Conservation (phyloP, 768 basidiomycete species). For the Tulasnella sp. region DNA sequence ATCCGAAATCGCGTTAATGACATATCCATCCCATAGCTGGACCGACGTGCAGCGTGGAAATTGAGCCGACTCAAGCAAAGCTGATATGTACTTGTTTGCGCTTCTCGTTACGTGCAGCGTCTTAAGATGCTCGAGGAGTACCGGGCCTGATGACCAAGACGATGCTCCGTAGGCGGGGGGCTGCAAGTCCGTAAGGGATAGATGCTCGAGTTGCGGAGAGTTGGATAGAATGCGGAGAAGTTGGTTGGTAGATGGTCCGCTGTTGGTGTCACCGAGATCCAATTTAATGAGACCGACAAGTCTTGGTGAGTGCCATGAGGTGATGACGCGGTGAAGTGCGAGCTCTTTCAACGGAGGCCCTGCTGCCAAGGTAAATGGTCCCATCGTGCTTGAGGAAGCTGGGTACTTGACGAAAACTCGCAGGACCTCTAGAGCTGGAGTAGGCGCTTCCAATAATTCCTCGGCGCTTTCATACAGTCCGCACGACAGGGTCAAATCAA, state of each 20-base stretch:
- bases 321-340: background rate
- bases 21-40: background rate
- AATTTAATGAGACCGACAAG: background rate
- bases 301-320: background rate
- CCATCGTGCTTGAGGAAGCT: background rate
- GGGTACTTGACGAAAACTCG: background rate
- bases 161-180: background rate
- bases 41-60: background rate
- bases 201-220: background rate
- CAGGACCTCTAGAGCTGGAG: background rate
- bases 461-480: background rate
- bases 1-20: background rate
- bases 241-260: background rate
- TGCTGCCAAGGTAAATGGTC: background rate
- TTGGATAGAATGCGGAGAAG: background rate
- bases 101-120: background rate
- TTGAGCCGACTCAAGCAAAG: background rate
- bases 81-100: background rate
- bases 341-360: background rate
- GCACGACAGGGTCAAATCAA: background rate
- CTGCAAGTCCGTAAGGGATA: background rate
- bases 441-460: background rate
- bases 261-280: background rate
- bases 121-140: background rate
- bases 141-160: background rate